Percentiles rank a stretch among this genome's conserved stretches.
phyloP scores from a whole-genome alignment of 2,329 filamentous ascomycete species.

The Trichoderma sp. region DNA sequence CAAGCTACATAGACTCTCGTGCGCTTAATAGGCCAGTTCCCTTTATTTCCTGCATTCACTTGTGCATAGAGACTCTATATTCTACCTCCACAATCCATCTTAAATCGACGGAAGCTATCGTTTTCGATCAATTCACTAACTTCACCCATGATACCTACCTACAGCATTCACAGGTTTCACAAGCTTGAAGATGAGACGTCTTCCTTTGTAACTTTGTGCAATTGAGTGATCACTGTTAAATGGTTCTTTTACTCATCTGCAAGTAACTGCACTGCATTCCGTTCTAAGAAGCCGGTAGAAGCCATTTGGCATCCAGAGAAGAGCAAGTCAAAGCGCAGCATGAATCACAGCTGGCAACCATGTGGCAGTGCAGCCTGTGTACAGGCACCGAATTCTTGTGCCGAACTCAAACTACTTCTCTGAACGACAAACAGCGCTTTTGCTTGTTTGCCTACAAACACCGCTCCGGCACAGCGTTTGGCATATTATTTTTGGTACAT shows the following conservation, averaged over 20 bases:
- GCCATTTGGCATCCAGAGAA: background rate
- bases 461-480: background rate
- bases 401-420: background rate
- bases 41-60: background rate
- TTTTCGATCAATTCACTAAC: background rate
- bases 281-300: background rate
- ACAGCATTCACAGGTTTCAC: background rate
- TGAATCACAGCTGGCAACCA: slow-evolving; percentile 3
- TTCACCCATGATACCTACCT: background rate
- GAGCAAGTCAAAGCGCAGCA: background rate
- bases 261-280: background rate
- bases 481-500: background rate
- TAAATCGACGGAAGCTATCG: rapidly evolving
- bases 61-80: background rate
- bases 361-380: background rate
- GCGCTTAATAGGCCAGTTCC: background rate
- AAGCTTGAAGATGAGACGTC: background rate
- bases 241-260: background rate
- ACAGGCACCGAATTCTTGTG: background rate
- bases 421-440: background rate
- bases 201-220: background rate
- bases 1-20: background rate
- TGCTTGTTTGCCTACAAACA: background rate
- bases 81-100: background rate
- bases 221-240: background rate